phyloP scores from a whole-genome alignment of 768 basidiomycete species.

The Phaffia tasmanica region DNA sequence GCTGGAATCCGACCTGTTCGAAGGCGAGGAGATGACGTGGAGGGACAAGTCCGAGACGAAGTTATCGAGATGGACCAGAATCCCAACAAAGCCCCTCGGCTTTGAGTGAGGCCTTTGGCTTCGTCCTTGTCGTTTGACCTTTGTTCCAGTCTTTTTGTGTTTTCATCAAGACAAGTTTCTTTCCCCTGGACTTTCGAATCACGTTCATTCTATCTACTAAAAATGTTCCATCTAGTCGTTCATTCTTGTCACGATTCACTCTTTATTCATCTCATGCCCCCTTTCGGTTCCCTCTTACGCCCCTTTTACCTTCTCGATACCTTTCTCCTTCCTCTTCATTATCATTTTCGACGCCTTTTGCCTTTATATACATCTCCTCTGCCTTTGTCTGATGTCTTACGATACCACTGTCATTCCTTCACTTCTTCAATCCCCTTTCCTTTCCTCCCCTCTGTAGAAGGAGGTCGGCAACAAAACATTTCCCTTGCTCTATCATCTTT shows the following conservation, averaged over 20 bases:
- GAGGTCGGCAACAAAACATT: no score
- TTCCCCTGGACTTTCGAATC: constrained; percentile 5
- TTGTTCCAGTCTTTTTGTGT: neutral
- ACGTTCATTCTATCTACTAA: neutral
- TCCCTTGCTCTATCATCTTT: no score
- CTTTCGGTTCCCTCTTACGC: neutral
- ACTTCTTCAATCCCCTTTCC: no score
- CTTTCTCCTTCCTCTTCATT: no score
- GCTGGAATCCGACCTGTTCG: neutral
- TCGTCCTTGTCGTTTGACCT: neutral
- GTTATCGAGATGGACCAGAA: constrained; percentile 22
- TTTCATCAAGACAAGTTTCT: neutral
- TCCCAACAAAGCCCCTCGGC: neutral
- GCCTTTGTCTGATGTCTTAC: no score
- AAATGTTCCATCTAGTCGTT: neutral
- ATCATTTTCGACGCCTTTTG: no score
- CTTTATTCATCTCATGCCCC: constrained; percentile 1
- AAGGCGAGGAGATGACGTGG: neutral
- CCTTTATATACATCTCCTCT: no score
- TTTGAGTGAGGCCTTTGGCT: neutral
- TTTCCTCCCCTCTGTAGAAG: no score
- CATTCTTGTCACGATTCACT: neutral
- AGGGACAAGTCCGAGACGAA: constrained; percentile 1
- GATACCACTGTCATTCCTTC: no score
- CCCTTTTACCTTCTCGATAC: no score